Evolutionary conservation across 2,329 filamentous ascomycete genomes (phyloP).

Genomic region (Neonectria hederae): DNA sequence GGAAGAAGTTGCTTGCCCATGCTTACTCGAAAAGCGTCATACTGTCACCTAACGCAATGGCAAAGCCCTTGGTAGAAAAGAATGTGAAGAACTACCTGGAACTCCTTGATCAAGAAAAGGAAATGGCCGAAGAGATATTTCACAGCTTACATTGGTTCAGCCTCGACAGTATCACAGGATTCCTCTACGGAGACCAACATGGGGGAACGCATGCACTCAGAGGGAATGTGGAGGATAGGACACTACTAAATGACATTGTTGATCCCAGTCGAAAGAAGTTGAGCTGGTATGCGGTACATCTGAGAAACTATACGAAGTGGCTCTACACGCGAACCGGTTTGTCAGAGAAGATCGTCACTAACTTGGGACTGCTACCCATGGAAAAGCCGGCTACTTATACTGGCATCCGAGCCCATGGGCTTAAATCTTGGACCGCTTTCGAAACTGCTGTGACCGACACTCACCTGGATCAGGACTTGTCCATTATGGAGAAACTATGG

Average conservation of each 20-base stretch:
- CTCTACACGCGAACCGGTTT: conserved; percentile 55
- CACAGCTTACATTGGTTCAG: conserved; percentile 61
- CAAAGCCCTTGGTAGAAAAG: conserved; percentile 29
- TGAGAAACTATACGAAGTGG: conserved; percentile 57
- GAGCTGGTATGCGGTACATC: conserved; percentile 60
- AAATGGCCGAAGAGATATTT: conserved; percentile 55
- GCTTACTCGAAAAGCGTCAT: conserved; percentile 62
- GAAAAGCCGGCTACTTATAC: conserved; percentile 60
- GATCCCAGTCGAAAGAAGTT: conserved; percentile 56
- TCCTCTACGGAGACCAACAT: conserved; percentile 56
- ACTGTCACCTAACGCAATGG: conserved; percentile 23
- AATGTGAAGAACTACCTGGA: conserved; percentile 49
- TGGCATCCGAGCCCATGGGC: conserved; percentile 52
- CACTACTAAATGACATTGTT: conserved; percentile 58
- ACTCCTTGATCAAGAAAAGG: conserved; percentile 49
- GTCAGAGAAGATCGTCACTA: conserved; percentile 48
- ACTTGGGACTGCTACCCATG: conserved; percentile 56
- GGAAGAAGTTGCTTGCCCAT: conserved; percentile 63
- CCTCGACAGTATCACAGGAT: conserved; percentile 61
- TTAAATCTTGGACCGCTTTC: conserved; percentile 18
- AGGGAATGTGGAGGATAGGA: conserved; percentile 49
- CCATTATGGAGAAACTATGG: conserved; percentile 53
- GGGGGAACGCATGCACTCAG: conserved; percentile 56
- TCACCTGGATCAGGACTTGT: conserved; percentile 32
- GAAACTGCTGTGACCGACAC: background rate